Conservation (phyloP, 176 grass and related monocot genomes). For the Pontederia paniculata region DNA sequence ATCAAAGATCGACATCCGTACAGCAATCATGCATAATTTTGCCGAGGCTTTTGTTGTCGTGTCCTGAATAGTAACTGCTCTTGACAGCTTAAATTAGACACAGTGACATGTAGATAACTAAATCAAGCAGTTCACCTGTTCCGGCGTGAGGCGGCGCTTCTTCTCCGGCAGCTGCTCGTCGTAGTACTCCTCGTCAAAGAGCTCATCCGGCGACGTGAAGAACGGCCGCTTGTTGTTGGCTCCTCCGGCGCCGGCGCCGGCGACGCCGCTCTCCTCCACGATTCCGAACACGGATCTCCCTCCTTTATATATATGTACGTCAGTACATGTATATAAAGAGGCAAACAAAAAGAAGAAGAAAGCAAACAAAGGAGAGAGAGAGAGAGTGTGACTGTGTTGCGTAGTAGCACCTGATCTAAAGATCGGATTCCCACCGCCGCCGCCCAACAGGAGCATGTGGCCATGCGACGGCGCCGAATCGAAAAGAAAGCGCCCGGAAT, state of each 20-base stretch:
- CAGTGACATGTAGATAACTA: too few species aligned
- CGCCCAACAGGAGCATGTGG: conserved; percentile 69
- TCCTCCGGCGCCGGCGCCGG: conserved; percentile 16
- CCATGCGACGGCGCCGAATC: conserved; percentile 35
- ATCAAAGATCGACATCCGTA: too few species aligned
- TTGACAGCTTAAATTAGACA: too few species aligned
- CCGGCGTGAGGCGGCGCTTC: conserved; percentile 70
- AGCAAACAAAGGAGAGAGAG: neutral
- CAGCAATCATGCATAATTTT: too few species aligned
- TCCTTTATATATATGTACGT: neutral
- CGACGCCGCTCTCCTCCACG: too few species aligned
- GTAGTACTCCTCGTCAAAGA: conserved; percentile 87
- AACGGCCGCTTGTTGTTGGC: conserved; percentile 52
- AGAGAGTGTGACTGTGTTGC: conserved; percentile 1
- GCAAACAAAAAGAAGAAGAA: neutral
- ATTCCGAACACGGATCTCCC: too few species aligned
- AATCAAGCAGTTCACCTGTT: conserved; percentile 48
- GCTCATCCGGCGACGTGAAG: conserved; percentile 66
- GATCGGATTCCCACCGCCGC: conserved; percentile 30
- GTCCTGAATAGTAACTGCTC: conserved; percentile 26
- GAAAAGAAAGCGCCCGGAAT: conserved; percentile 38
- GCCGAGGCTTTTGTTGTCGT: too few species aligned
- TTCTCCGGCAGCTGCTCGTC: conserved; percentile 75
- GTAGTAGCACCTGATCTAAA: conserved; percentile 26
- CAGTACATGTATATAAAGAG: neutral